These are phyloP conservation scores for Borealophlyctis nickersoniae DNA, from an alignment of 192 early-diverging fungal genomes.

Conservation along the genomic window DNA sequence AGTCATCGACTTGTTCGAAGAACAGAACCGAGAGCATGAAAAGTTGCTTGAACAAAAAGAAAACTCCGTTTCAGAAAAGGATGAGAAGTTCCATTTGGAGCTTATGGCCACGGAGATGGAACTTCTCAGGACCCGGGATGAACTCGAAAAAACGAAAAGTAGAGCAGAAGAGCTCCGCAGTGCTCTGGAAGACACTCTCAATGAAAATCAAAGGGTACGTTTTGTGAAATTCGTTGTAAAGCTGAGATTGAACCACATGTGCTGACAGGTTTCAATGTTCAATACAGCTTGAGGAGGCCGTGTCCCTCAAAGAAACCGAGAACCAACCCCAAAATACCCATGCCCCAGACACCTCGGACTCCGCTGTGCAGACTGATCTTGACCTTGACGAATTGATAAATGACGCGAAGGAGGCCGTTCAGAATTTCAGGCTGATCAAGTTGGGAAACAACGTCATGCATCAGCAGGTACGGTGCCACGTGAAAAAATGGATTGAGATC, in stretches of 20 bases:
- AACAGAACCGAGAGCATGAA: background rate
- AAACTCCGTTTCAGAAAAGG: no score
- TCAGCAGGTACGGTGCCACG: background rate
- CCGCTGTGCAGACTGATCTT: background rate
- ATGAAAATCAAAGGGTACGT: background rate
- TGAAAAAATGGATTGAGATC: background rate
- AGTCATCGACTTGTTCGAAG: background rate
- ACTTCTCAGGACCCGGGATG: background rate
- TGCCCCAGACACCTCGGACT: no score
- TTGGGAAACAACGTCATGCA: background rate
- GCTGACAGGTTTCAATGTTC: background rate
- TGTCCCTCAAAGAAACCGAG: background rate
- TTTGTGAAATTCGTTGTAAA: background rate
- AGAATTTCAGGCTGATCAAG: background rate
- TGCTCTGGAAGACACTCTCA: background rate
- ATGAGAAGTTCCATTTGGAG: background rate
- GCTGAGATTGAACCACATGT: background rate
- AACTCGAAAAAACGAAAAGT: no score
- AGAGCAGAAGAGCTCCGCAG: background rate
- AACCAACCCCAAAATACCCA: background rate
- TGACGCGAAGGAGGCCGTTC: background rate
- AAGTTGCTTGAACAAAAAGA: background rate
- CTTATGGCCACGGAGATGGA: background rate
- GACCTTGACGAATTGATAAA: background rate
- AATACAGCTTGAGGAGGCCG: background rate